Base-by-base conservation (phyloP, 306 rosid genomes). In the Glycine latifolia region DNA sequence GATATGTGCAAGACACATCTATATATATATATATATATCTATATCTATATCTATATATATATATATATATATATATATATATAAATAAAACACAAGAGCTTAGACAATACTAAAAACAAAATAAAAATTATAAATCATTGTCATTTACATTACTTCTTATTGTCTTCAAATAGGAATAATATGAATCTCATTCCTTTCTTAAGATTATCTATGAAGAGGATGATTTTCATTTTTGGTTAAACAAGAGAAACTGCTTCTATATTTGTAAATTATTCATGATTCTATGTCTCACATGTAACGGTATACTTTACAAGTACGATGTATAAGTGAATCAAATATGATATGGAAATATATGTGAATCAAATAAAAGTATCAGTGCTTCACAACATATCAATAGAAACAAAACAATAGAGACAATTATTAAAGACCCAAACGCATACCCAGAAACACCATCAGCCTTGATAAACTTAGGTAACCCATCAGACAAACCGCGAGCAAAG, bases 401-500 rank as follows among this genome's bases (percentile, higher is more conserved):
- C 11, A 37, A 63, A 59, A 60, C 2, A 50, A 20, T 35, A 63
- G 46, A 66, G 37, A 47, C 10, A 54, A 4, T 7, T 8, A 12
- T 9, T 10, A 12, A 68, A n/a, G 47, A 12, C 13, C 5, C 5
- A 16, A 49, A 47, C 15, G 8, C 53, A 20, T 90, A 90, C 95
- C 97, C 97, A 3, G 46, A 17, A 76, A 15, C 81, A 58, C 98
- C 94, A 46, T 94, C 94, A 11, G 97, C 88, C 80, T 82, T 88
- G 65, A 94, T 11, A 39, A 91, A 76, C 89, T 94, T 94, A 2
- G 97, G 94, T 0, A 92, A 35, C 3, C 98, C 98, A 65, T 94
- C 95, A 0, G 90, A 11, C 90, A 94, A 86, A 54, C 97, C 98
- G 59, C 89, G 67, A 82, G 98, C 98, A 54, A 83, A 94, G 39